These are phyloP conservation scores for Salicornia ramosissima DNA, from an alignment of 148 eudicot species.

Conservation along the genomic window DNA sequence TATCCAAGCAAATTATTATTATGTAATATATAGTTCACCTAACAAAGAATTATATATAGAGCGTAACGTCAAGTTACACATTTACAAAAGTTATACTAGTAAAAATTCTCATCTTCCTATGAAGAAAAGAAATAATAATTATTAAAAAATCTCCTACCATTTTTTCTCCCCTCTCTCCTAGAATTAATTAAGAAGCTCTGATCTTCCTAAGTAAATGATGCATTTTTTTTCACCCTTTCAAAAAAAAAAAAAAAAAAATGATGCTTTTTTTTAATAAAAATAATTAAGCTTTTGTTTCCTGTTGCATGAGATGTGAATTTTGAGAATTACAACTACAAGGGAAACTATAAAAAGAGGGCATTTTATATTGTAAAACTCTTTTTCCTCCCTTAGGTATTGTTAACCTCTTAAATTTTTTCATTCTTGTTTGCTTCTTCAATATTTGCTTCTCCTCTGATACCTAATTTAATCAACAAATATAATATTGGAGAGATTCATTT, in stretches of 20 bases:
- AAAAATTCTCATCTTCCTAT: neutral
- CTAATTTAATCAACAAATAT: neutral
- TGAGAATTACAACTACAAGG: slow-evolving; percentile 22
- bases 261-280: neutral
- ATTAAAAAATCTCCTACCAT: neutral
- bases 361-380: slow-evolving; percentile 29
- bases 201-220: neutral
- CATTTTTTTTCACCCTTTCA: neutral
- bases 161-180: neutral
- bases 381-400: slow-evolving; percentile 33
- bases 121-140: neutral
- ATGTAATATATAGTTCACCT: too few relatives aligned
- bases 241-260: too few relatives aligned
- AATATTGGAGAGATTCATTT: too few relatives aligned
- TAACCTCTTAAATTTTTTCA: slow-evolving; percentile 24
- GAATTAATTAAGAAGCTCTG: neutral
- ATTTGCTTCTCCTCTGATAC: slow-evolving; percentile 12
- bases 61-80: neutral
- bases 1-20: too few relatives aligned
- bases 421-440: slow-evolving; percentile 21
- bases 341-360: slow-evolving; percentile 23
- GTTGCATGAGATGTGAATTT: slow-evolving; percentile 21
- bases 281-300: slow-evolving; percentile 21
- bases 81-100: neutral
- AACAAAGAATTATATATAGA: neutral